Base-by-base conservation (phyloP, 768 basidiomycete genomes). In the Tulasnella sp. region DNA sequence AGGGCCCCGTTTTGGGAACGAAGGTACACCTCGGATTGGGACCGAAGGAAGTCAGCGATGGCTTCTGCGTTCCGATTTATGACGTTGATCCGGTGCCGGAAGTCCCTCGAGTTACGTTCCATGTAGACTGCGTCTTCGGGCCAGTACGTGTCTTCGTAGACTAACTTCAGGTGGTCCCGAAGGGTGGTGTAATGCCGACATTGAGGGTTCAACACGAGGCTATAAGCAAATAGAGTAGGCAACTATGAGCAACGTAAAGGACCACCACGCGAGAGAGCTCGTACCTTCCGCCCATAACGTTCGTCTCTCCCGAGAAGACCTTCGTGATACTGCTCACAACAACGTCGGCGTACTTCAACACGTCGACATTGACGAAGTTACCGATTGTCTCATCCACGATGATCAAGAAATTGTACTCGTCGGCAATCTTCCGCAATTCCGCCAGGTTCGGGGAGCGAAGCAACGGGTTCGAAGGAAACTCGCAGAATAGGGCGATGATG, bases 41-140 rank as follows among this genome's bases (percentile, higher is more conserved):
- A 72, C 51, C 86, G 88, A 39, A 99, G 86, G 83, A 92, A 90
- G 76, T 93, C 91, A 84, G 95, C 96, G 77, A 96, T 86, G 67
- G 88, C 89, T 82, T 94, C 91, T 4, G 96, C 87, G 83, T 97
- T 99, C 42, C 84, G 83, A 83, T 99, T 94, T 84, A 97, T 94
- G 75, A 86, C 83, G 77, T 86, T 86, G 80, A 95, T 88, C 76
- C 97, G 93, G 10, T 85, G 86, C 74, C 87, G 85, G 86, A 97
- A 98, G 85, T 98, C 91, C 73, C 97, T 93, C 23, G 97, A 99
- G 85, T 99, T 99, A 81, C 96, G 93, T 83, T 99, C 97, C 93
- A 99, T 93, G 87, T 91, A 97, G 77, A 98, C 90, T 57, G 94
- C 95, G 82, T 99, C 97, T 83, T 96, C 93, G 82, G 90, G 88